A percentile compares a stretch with the other conserved stretches of the same genome.
Evolutionary conservation across 2,329 filamentous ascomycete genomes (phyloP).

Genomic region (Clonostachys rosea): DNA sequence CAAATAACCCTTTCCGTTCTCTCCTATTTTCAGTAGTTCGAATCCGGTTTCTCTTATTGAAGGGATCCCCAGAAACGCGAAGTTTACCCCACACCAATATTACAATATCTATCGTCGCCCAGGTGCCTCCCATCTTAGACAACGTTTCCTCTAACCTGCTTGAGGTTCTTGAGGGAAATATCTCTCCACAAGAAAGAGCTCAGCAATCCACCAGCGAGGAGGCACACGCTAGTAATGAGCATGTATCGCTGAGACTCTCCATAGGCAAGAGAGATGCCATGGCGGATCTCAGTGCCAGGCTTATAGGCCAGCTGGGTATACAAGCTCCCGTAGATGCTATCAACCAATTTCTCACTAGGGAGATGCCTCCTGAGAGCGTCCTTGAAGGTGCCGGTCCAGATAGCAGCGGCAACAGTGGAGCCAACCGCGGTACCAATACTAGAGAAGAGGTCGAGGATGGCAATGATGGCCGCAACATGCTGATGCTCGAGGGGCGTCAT

Average conservation of each 20-base stretch:
- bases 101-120: no score
- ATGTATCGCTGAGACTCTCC: conserved; percentile 45
- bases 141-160: conserved; percentile 31
- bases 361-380: conserved; percentile 42
- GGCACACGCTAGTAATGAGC: conserved; percentile 40
- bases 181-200: conserved; percentile 39
- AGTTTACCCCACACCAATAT: no score
- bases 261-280: conserved; percentile 57
- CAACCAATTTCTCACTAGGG: conserved; percentile 28
- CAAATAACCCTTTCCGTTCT: no score
- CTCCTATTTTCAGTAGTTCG: no score
- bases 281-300: conserved; percentile 39
- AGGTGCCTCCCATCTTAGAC: conserved; percentile 11
- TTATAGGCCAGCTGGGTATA: conserved; percentile 53
- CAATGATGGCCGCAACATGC: conserved; percentile 54
- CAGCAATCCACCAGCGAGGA: conserved; percentile 30
- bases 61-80: no score
- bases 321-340: conserved; percentile 37
- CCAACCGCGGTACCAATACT: conserved; percentile 58
- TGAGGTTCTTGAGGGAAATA: conserved; percentile 40
- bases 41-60: no score
- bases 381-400: conserved; percentile 59
- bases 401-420: conserved; percentile 54
- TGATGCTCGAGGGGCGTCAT: conserved; percentile 56
- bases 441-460: conserved; percentile 55